Percentiles rank a stretch among this genome's conserved stretches.
Evolutionary conservation across 1,284 basidiomycete genomes (phyloP).

Genomic region (Lignosus rhinocerotis): DNA sequence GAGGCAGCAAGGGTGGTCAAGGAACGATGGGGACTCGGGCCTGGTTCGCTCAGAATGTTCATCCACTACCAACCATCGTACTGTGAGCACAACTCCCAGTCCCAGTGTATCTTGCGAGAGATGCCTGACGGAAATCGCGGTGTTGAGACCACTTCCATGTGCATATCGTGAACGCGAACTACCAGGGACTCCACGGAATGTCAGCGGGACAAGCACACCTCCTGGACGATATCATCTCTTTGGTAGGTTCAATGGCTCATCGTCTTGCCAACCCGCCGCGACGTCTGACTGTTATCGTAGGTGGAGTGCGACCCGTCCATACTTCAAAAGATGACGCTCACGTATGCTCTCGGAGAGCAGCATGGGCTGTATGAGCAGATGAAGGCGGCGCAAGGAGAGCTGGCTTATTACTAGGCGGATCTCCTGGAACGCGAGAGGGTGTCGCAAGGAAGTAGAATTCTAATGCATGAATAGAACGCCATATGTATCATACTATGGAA

Average conservation of each 20-base stretch:
- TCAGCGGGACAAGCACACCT: conserved; percentile 91
- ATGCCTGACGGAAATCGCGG: not conserved
- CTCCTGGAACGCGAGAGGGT: not conserved
- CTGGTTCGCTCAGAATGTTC: conserved; percentile 74
- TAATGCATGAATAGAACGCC: conserved; percentile 6
- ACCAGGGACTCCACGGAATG: conserved; percentile 68
- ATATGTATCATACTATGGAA: conserved; percentile 15
- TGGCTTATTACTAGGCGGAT: conserved; percentile 17
- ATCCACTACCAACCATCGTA: conserved; percentile 97
- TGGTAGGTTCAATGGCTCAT: conserved; percentile 48
- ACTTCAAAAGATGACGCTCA: conserved; percentile 74
- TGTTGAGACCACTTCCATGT: conserved; percentile 89
- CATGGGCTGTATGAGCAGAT: conserved; percentile 66
- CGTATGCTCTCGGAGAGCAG: conserved; percentile 81
- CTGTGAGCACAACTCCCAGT: conserved; percentile 56
- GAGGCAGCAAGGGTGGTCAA: conserved; percentile 55
- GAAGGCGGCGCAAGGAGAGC: conserved; percentile 36
- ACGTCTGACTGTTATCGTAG: no score
- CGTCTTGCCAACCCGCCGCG: no score
- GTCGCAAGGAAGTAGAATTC: not conserved
- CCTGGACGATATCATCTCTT: conserved; percentile 86
- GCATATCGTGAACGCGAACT: conserved; percentile 84
- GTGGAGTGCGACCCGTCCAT: conserved; percentile 38
- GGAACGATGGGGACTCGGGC: conserved; percentile 62
- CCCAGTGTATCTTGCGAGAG: no score